Percentiles rank a stretch among this genome's conserved stretches.
Conservation (phyloP, 2,329 filamentous ascomycete species). For the Lachnellula suecica region DNA sequence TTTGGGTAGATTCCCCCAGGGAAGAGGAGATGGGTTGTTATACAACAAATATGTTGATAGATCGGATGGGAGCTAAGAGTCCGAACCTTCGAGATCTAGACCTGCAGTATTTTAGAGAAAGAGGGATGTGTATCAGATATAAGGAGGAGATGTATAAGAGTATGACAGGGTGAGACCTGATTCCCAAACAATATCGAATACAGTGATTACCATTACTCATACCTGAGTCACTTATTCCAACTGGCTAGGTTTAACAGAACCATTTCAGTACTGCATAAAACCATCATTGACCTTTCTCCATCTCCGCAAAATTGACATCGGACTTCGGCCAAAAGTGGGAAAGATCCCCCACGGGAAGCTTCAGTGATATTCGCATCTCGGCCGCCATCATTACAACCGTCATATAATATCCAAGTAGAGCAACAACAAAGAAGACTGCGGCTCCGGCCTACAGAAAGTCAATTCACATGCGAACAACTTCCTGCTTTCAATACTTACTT, state of each 20-base stretch:
- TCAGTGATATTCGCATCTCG: slow-evolving; percentile 50
- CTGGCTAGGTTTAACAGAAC: neutral
- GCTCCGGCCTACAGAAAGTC: slow-evolving; percentile 34
- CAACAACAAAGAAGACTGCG: slow-evolving; percentile 45
- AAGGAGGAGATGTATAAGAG: too few species aligned
- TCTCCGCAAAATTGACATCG: slow-evolving; percentile 31
- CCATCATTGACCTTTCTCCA: slow-evolving; percentile 16
- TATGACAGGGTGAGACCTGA: too few species aligned
- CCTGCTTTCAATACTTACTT: slow-evolving; percentile 33
- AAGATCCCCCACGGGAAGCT: slow-evolving; percentile 50
- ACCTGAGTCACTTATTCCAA: neutral
- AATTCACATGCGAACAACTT: neutral
- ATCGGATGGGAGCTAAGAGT: too few species aligned
- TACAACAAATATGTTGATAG: too few species aligned
- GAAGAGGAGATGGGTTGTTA: too few species aligned
- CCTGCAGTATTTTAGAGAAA: too few species aligned
- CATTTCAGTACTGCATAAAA: neutral
- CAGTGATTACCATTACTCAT: too few species aligned
- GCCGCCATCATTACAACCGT: slow-evolving; percentile 52
- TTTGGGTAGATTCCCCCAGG: too few species aligned
- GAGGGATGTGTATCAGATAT: too few species aligned
- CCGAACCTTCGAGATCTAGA: too few species aligned
- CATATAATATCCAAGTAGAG: slow-evolving; percentile 50
- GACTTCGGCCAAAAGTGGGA: slow-evolving; percentile 47
- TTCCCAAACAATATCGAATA: too few species aligned